These are phyloP conservation scores for Pseudozyma flocculosa DNA, from an alignment of 1,284 basidiomycete genomes.

Conservation along the genomic window DNA sequence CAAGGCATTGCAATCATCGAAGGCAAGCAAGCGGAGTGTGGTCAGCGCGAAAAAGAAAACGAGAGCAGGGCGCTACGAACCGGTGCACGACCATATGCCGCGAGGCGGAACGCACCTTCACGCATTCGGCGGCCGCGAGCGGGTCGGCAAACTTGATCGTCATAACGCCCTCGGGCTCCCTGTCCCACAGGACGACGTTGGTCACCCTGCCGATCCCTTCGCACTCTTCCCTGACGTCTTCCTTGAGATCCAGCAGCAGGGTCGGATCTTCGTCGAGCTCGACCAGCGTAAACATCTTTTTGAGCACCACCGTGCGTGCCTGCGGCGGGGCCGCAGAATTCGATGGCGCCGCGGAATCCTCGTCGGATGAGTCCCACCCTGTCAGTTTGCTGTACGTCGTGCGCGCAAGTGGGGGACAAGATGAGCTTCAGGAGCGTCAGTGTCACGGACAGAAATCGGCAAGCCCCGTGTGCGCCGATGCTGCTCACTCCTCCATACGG, in stretches of 20 bases:
- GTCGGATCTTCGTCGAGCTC: conserved; percentile 85
- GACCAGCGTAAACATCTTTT: conserved; percentile 84
- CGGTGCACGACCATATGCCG: background rate
- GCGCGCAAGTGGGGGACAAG: background rate
- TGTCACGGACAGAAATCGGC: too few species aligned
- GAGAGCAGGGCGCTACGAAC: background rate
- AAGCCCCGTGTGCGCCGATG: too few species aligned
- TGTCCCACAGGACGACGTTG: conserved; percentile 93
- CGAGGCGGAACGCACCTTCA: conserved; percentile 66
- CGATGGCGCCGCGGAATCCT: conserved; percentile 4
- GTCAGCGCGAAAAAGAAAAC: background rate
- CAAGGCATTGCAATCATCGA: too few species aligned
- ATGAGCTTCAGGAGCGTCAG: too few species aligned
- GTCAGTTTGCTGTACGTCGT: conserved; percentile 51
- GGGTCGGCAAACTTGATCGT: conserved; percentile 91
- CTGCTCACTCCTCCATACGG: conserved; percentile 32
- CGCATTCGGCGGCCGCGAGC: conserved; percentile 81
- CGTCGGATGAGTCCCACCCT: conserved; percentile 50
- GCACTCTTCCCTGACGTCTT: conserved; percentile 94
- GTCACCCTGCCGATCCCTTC: conserved; percentile 86
- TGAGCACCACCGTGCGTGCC: conserved; percentile 34
- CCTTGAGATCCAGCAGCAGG: conserved; percentile 86
- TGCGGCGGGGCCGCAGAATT: background rate
- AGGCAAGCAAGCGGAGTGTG: too few species aligned
- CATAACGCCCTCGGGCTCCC: conserved; percentile 91